Base-by-base conservation (phyloP, 768 basidiomycete species). In the Omphalotus guepiniiformis region DNA sequence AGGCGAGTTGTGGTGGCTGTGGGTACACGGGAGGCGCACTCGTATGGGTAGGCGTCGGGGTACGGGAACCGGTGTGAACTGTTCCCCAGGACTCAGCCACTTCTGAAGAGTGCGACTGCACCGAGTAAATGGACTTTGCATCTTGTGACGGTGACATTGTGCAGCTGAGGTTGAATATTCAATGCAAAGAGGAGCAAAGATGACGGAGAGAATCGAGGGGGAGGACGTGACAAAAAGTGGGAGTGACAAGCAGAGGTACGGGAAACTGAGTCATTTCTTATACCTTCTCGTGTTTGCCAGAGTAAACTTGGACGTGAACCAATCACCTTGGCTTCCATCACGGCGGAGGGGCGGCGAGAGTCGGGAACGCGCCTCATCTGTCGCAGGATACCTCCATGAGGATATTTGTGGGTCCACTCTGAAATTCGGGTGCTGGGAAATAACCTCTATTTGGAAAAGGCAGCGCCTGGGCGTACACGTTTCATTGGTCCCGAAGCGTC, bases 251-350 rank as follows among this genome's bases (percentile, higher is more conserved):
- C 34, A n/a, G 16, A 11, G 7, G 5, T 35, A n/a, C n/a, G n/a
- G n/a, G n/a, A n/a, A n/a, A n/a, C n/a, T 27, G 44, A 46, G 44
- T 46, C 44, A 46, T 46, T 46, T 46, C 44, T 46, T 46, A 36
- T 36, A 36, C 21, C 42, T 23, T 29, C 9, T 26, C 34, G 21
- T 46, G 44, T 46, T 46, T 36, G 19, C 19, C 4, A 12, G 4
- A 12, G 26, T 44, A 9, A 44, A 44, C 42, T 11, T 16, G 3
- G 44, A 18, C 15, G 35, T 15, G 12, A 37, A 11, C 44, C 44
- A 46, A 46, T 46, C 22, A 37, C 5, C n/a, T n/a, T n/a, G n/a
- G n/a, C n/a, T n/a, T n/a, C n/a, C n/a, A 35, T 1, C 35, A 15
- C 22, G 35, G 35, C 44, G 3, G 3, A 11, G 23, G 35, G 44